A percentile compares a stretch with the other conserved stretches of the same genome.
Conservation (phyloP, 345 rosid species). For the Pugionium cornutum region DNA sequence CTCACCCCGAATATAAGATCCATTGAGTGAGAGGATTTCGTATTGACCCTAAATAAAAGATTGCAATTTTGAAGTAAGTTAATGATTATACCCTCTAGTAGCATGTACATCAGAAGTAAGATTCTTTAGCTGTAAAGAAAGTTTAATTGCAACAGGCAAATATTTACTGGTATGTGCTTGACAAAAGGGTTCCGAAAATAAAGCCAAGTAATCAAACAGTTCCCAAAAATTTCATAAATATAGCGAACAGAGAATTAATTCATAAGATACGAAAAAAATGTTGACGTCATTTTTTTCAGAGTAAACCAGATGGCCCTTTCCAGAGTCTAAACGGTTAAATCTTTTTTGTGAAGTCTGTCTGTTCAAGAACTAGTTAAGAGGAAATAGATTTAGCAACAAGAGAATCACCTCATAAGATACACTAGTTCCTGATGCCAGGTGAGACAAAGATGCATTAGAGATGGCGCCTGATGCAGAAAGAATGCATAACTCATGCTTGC, state of each 20-base stretch:
- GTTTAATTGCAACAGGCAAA: slow-evolving; percentile 6
- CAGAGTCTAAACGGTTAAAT: not conserved
- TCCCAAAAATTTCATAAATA: not conserved
- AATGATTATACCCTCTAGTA: slow-evolving; percentile 24
- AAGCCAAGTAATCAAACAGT: not conserved
- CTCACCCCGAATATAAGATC: slow-evolving; percentile 77
- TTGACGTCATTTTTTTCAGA: too few relatives aligned
- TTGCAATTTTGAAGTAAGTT: slow-evolving; percentile 24
- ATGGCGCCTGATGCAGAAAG: slow-evolving; percentile 89
- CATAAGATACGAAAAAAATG: not conserved
- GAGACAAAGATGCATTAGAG: slow-evolving; percentile 75
- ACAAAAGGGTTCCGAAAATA: slow-evolving; percentile 7
- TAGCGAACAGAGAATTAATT: not conserved
- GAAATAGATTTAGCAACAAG: slow-evolving; percentile 21
- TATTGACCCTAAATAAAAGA: slow-evolving; percentile 67
- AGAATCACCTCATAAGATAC: slow-evolving; percentile 73
- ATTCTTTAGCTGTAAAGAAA: slow-evolving; percentile 9
- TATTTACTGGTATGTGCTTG: slow-evolving; percentile 7
- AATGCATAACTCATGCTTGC: slow-evolving; percentile 76
- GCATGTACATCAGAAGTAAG: slow-evolving; percentile 6
- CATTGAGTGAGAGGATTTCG: slow-evolving; percentile 80
- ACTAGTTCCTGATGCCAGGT: slow-evolving; percentile 80
- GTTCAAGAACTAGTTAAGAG: slow-evolving; percentile 18
- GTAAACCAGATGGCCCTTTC: slow-evolving; percentile 15
- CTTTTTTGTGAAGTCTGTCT: not conserved